Evolutionary conservation across 2,329 filamentous ascomycete species (phyloP), one percentile per base, ranked within the genome.

Genomic region (Anisogramma anomala): DNA sequence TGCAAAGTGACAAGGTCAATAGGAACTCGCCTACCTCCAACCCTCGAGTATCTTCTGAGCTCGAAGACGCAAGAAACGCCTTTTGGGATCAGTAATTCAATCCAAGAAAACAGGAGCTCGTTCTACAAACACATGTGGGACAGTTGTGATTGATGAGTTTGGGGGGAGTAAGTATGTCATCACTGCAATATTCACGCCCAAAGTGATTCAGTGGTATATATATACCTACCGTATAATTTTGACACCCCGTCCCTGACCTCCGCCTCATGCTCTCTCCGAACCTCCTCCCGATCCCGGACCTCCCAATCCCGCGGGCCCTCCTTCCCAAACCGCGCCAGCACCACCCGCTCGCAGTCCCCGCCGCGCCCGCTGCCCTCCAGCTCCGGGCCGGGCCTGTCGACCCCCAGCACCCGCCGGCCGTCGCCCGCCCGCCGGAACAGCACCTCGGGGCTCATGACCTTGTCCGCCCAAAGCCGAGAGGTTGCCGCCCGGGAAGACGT

Each of bases 401-500:
- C 53, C 0, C 61, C 71, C 28, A 82, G 52, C 2, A 80, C 69
- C 9, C 65, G 52, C 38, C 71, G 61, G 9, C 63, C 62, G 42
- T 72, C 70, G 3, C 54, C 52, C 34, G 60, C 58, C 33, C 65
- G 57, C 42, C 69, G 51, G 14, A 71, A 64, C 6, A 77, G 39
- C 10, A 58, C 58, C 3, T 62, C 58, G 3, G 78, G 76, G 47
- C 70, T 71, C 42, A 82, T 80, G n/a, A 72, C 69, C 55, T 79
- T 77, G 4, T 78, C 68, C 0, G 59, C 64, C 74, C 74, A 80
- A 73, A 0, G 74, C 60, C 10, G 86, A 82, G 17, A 94, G 70
- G 53, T 87, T 87, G 5, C 91, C 91, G 25, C 91, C 91, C 0
- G 91, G 89, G 51, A 98, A 98, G 46, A 98, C 91, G 56, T 96